Conservation (phyloP, 805 yeast genomes). For the Hanseniaspora singularis region DNA sequence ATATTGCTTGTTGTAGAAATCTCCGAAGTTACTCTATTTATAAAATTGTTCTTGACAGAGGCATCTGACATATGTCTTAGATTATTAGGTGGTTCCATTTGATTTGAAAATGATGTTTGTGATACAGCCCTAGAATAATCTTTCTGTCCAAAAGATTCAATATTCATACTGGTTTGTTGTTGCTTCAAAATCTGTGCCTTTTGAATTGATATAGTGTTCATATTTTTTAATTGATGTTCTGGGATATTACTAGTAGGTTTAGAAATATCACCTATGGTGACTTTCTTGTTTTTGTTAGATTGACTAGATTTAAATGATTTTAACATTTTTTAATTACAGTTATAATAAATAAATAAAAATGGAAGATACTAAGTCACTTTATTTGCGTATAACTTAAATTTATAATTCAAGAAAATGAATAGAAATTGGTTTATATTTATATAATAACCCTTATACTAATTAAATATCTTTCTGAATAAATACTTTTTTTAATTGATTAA, state of each 20-base stretch:
- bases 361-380: neutral
- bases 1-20: conserved; percentile 19
- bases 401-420: neutral
- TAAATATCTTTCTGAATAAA: too few species aligned
- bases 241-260: conserved; percentile 24
- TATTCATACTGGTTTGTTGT: conserved; percentile 3
- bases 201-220: conserved; percentile 23
- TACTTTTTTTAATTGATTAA: too few species aligned
- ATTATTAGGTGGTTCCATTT: conserved; percentile 1
- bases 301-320: conserved; percentile 26
- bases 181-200: conserved; percentile 15
- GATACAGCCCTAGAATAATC: conserved; percentile 23
- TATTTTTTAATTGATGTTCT: conserved; percentile 20
- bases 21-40: conserved; percentile 16
- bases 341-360: neutral
- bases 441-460: too few species aligned
- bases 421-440: too few species aligned
- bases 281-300: conserved; percentile 24
- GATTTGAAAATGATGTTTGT: neutral
- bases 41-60: conserved; percentile 9
- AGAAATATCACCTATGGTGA: conserved; percentile 30
- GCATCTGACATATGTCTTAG: neutral
- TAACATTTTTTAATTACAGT: conserved; percentile 18
- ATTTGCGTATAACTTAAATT: neutral
- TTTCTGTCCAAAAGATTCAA: conserved; percentile 16